Base-by-base conservation (phyloP, 805 yeast genomes). In the Metschnikowia colocasiae region DNA sequence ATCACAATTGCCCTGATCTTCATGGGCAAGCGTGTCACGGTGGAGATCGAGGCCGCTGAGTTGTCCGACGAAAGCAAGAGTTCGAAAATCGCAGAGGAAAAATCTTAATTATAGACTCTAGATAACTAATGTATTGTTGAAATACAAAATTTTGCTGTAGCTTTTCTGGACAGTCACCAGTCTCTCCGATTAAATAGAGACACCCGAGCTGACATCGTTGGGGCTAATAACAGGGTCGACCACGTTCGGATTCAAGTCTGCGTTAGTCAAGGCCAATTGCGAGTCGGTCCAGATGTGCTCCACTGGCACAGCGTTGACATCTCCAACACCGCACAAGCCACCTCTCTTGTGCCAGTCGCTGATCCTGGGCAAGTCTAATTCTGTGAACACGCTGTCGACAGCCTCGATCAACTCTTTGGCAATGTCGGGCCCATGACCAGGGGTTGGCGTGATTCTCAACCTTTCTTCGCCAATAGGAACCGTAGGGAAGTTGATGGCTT, bases 401-500 rank as follows among this genome's bases (percentile, higher is more conserved):
- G 97, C 89, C 9, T 71, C 79, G 46, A 94, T 76, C 57, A 94
- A 78, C 55, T 81, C 76, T 63, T 90, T 88, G 45, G 92, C 78
- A 42, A 88, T 75, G 48, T 83, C 87, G 49, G 81, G 76, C 16
- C 82, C 79, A 66, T 94, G 99, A 46, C 97, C 97, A 31, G 99
- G 99, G 35, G 99, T 91, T 47, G 99, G 98, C n/a, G 99, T 94
- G 63, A 94, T 82, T 71, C 99, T 83, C 60, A 94, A 80, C 65
- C 99, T 83, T 73, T 94, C 99, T 55, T 90, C 85, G 51, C 99
- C 99, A 57, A 86, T 82, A 16, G 97, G 85, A 51, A 94, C 99
- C 20, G 99, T 94, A 51, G 99, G 99, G 82, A 85, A 94, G 74
- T 94, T 94, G 67, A 94, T 94, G 40, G 98, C 97, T 73, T 94